phyloP scores from a whole-genome alignment of 2,329 filamentous ascomycete species.

The Fusarium subglutinans region DNA sequence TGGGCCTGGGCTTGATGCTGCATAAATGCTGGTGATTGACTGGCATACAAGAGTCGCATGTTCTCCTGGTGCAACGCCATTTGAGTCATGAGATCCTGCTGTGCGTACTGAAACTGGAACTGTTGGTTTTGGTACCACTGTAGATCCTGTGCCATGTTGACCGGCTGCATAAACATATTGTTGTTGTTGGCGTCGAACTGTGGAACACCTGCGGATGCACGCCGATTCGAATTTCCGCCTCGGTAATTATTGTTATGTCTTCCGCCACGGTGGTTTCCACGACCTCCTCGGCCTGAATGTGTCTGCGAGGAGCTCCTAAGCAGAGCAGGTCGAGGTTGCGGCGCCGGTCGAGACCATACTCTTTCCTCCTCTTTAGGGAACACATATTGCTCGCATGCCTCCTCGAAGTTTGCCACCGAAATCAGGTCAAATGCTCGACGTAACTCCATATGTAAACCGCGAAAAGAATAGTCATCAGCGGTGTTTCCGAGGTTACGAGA shows the following conservation, averaged over 20 bases:
- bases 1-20: conserved; percentile 43
- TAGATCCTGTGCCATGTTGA: conserved; percentile 58
- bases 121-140: conserved; percentile 59
- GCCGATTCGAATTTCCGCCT: conserved; percentile 57
- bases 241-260: conserved; percentile 57
- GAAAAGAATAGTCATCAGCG: conserved; percentile 92
- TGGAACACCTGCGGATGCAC: conserved; percentile 62
- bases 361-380: conserved; percentile 85
- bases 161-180: conserved; percentile 54
- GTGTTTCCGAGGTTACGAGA: conserved; percentile 93
- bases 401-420: conserved; percentile 78
- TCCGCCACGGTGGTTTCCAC: conserved; percentile 59
- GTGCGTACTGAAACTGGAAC: conserved; percentile 53
- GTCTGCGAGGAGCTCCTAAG: conserved; percentile 70
- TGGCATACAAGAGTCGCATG: conserved; percentile 49
- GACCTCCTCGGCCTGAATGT: conserved; percentile 59
- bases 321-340: conserved; percentile 64
- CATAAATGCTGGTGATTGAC: conserved; percentile 46
- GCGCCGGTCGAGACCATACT: conserved; percentile 66
- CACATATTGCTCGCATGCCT: conserved; percentile 87
- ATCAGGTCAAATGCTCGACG: conserved; percentile 87
- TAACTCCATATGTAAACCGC: conserved; percentile 88
- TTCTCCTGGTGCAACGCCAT: conserved; percentile 54
- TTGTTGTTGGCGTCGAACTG: conserved; percentile 57
- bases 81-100: conserved; percentile 53